A percentile compares a stretch with the other conserved stretches of the same genome.
Evolutionary conservation across 495 filamentous ascomycete genomes (phyloP).

Genomic region (Neurospora sp.): DNA sequence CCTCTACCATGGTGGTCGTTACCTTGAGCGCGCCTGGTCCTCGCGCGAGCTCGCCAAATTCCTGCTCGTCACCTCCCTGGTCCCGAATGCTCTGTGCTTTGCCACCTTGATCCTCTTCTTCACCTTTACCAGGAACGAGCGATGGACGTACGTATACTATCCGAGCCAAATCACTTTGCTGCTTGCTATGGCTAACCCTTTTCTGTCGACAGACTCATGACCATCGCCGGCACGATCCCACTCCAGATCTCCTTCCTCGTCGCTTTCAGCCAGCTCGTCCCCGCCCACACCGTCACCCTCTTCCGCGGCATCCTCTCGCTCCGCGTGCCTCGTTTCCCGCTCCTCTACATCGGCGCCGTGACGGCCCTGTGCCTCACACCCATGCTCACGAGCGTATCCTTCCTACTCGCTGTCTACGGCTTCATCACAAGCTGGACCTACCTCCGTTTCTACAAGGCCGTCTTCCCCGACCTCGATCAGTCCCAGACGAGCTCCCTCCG

Average conservation of each 20-base stretch:
- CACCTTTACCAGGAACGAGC: slow-evolving; percentile 54
- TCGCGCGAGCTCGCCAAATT: slow-evolving; percentile 91
- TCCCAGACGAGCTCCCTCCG: slow-evolving; percentile 55
- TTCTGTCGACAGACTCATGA: slow-evolving; percentile 45
- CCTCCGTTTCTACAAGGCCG: slow-evolving; percentile 82
- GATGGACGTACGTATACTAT: slow-evolving; percentile 51
- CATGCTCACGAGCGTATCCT: slow-evolving; percentile 74
- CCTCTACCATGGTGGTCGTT: slow-evolving; percentile 86
- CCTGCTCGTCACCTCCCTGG: slow-evolving; percentile 60
- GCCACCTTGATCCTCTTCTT: slow-evolving; percentile 62
- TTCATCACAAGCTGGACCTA: slow-evolving; percentile 91
- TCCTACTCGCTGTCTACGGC: slow-evolving; percentile 70
- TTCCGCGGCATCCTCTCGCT: slow-evolving; percentile 80
- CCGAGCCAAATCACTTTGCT: neutral
- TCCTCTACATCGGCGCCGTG: slow-evolving; percentile 70
- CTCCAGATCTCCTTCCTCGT: slow-evolving; percentile 92
- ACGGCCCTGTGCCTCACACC: slow-evolving; percentile 68
- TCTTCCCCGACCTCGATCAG: slow-evolving; percentile 50
- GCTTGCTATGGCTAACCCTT: slow-evolving; percentile 9
- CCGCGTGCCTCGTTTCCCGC: slow-evolving; percentile 82
- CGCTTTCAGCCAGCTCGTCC: slow-evolving; percentile 95
- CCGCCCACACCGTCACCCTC: slow-evolving; percentile 93
- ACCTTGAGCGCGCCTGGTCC: slow-evolving; percentile 93
- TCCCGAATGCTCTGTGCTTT: slow-evolving; percentile 72
- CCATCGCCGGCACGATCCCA: slow-evolving; percentile 79